These are phyloP conservation scores for Graphilbum fragrans DNA, from an alignment of 2,329 filamentous ascomycete genomes.

Conservation along the genomic window DNA sequence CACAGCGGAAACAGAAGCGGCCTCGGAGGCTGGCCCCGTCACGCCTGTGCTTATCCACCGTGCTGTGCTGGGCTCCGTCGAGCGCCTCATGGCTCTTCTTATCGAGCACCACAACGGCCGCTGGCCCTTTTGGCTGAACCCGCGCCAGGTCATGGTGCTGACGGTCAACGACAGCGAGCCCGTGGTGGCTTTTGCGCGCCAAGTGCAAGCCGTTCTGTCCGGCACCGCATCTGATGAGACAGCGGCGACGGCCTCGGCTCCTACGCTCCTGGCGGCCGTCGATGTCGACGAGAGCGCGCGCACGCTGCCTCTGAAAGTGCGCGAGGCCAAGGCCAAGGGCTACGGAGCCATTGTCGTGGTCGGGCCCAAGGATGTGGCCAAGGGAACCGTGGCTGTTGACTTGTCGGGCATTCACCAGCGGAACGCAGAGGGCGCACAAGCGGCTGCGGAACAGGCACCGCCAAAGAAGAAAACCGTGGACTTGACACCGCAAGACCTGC, in stretches of 20 bases:
- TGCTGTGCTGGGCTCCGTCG: slow-evolving; percentile 72
- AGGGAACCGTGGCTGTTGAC: slow-evolving; percentile 40
- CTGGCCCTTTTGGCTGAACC: slow-evolving; percentile 85
- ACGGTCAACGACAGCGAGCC: slow-evolving; percentile 53
- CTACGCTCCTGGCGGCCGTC: slow-evolving; percentile 47
- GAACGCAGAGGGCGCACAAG: neutral
- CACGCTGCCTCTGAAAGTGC: slow-evolving; percentile 55
- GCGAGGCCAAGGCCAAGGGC: slow-evolving; percentile 56
- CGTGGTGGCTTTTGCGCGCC: slow-evolving; percentile 36
- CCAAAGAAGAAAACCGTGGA: slow-evolving; percentile 1
- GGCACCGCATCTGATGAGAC: slow-evolving; percentile 21
- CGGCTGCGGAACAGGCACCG: neutral
- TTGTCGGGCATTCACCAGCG: slow-evolving; percentile 15
- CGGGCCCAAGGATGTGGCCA: slow-evolving; percentile 52
- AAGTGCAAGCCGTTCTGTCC: slow-evolving; percentile 35
- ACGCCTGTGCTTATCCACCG: slow-evolving; percentile 73
- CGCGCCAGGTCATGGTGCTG: slow-evolving; percentile 62
- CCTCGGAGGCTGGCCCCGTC: slow-evolving; percentile 40
- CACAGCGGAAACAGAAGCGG: slow-evolving; percentile 26
- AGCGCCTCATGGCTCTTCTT: slow-evolving; percentile 72
- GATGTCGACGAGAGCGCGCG: slow-evolving; percentile 56
- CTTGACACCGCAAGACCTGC: slow-evolving; percentile 31
- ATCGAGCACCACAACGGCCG: slow-evolving; percentile 72
- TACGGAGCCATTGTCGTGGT: slow-evolving; percentile 66
- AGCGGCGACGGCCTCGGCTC: slow-evolving; percentile 15